These are phyloP conservation scores for Diaporthe longicolla DNA, from an alignment of 2,329 filamentous ascomycete species.

Conservation along the genomic window DNA sequence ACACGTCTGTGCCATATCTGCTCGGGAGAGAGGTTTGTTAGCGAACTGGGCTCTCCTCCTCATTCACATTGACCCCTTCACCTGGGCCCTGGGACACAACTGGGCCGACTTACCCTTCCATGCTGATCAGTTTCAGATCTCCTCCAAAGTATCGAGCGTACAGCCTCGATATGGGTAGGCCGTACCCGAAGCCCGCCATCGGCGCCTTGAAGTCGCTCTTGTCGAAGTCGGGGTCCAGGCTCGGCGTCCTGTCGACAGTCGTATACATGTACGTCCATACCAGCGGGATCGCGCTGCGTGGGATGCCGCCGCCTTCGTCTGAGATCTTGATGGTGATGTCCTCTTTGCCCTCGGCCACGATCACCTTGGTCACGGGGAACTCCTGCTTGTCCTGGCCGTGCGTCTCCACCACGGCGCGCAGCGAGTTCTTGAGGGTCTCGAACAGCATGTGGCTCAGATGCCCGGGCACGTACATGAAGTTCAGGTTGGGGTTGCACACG, in stretches of 20 bases:
- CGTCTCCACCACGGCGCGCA: constrained; percentile 95
- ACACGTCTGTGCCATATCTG: constrained; percentile 96
- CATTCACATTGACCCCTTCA: not conserved
- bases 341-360: constrained; percentile 97
- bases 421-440: constrained; percentile 97
- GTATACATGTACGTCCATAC: constrained; percentile 99
- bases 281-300: constrained; percentile 90
- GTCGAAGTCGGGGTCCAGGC: constrained; percentile 96
- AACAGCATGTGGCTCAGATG: constrained; percentile 99
- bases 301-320: constrained; percentile 96
- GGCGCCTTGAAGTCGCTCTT: constrained; percentile 99
- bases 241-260: constrained; percentile 95
- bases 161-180: constrained; percentile 90
- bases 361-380: constrained; percentile 96
- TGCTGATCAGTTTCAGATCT: constrained; percentile 96
- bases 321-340: constrained; percentile 99
- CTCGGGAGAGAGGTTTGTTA: constrained; percentile 55
- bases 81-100: not conserved
- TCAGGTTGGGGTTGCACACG: constrained; percentile 91
- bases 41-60: not conserved
- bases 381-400: constrained; percentile 96
- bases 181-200: constrained; percentile 99
- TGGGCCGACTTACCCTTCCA: constrained; percentile 86
- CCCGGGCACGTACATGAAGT: constrained; percentile 99
- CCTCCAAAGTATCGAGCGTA: constrained; percentile 98